Evolutionary conservation across 345 rosid species (phyloP).

Genomic region (Brassica cretica): DNA sequence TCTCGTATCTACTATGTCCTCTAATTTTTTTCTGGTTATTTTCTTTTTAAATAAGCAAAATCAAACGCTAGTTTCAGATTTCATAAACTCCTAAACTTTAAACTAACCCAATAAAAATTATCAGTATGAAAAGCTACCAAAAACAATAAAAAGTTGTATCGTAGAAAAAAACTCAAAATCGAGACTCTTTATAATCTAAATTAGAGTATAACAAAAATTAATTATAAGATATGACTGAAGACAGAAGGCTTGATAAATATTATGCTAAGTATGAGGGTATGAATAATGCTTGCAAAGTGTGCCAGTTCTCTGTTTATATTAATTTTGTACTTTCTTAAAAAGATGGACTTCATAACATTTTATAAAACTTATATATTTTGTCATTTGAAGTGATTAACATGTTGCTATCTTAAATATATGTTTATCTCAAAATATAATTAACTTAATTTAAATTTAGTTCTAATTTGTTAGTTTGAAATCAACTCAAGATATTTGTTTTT

Average conservation of each 20-base stretch:
- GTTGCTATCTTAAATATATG: not conserved
- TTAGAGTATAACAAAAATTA: not conserved
- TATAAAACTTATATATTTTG: not conserved
- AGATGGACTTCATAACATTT: not conserved
- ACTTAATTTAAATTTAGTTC: not conserved
- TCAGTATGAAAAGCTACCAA: not conserved
- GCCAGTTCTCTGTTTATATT: not conserved
- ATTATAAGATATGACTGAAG: too few relatives aligned
- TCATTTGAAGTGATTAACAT: not conserved
- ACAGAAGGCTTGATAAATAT: not conserved
- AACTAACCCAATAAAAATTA: not conserved
- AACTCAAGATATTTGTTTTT: not conserved
- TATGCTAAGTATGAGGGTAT: not conserved
- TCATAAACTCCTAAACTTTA: not conserved
- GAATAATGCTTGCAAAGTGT: not conserved
- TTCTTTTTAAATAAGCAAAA: not conserved
- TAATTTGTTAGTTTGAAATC: not conserved
- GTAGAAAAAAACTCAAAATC: not conserved
- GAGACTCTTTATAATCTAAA: not conserved
- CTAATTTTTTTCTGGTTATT: not conserved
- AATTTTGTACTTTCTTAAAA: not conserved
- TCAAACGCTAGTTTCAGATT: not conserved
- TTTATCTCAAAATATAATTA: not conserved
- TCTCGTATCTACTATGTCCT: not conserved
- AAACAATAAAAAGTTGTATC: not conserved